Base-by-base conservation (phyloP, 192 early-diverging fungal genomes). In the Dimargaris verticillata region DNA sequence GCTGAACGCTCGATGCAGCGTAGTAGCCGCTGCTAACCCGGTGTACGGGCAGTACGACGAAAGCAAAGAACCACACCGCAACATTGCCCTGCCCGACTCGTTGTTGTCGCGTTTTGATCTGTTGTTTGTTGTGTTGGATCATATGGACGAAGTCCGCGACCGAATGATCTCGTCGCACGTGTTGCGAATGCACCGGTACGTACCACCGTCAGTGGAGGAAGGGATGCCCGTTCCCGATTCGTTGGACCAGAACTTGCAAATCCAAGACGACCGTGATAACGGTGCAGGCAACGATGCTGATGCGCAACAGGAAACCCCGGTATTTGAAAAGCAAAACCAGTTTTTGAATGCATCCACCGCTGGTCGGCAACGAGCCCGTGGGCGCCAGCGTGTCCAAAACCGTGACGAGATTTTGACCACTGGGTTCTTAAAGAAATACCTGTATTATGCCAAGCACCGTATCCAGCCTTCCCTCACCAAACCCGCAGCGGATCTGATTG, bases 1-100 rank as follows among this genome's bases (percentile, higher is more conserved):
- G 7, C 74, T 99, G 38, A 99, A 99, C 72, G 94, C 96, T 18
- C 83, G 96, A 17, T 95, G 92, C 71, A 88, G 86, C 60, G 92
- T 99, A 24, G 78, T 99, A 61, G 96, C 96, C 1, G 96, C 96
- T 1, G 96, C 96, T 48, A 99, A 99, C 70, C 96, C 96, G 4
- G 82, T 86, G 12, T 87, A 88, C 52, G 89, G 89, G 25, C 87
- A 78, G 70, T 98, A 98, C 70, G 83, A 95, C 66, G 76, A 87
- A 52, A 78, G 81, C 54, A 91, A 91, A 53, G 77, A 83, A 33
- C 93, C 93, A 28, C 84, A 83, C 66, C 84, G 91, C 64, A 99
- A 99, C 74, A 99, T 99, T 70, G 83, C 87, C 6, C 75, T 99
- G 33, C 93, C 95, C 0, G 93, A 94, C 66, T 95, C 95, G 44